phyloP scores from a whole-genome alignment of 768 basidiomycete genomes.

The Xerocomus potaroensis region DNA sequence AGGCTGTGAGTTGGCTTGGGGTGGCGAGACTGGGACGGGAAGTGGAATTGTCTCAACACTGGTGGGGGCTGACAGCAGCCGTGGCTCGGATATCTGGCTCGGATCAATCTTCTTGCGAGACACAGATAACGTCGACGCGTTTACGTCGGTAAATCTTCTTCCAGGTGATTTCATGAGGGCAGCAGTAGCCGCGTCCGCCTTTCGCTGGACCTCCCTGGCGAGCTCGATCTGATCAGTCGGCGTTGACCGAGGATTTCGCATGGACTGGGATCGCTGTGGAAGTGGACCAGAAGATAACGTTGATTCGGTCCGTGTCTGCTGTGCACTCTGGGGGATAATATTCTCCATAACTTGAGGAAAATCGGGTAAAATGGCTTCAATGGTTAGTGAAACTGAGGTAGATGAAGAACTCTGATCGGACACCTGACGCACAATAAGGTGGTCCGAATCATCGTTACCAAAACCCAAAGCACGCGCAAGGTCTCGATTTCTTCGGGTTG shows the following conservation, averaged over 20 bases:
- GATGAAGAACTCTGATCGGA: conserved; percentile 26
- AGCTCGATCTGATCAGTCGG: conserved; percentile 53
- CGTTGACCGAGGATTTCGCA: conserved; percentile 37
- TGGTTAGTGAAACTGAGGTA: conserved; percentile 33
- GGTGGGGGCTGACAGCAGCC: conserved; percentile 61
- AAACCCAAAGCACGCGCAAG: conserved; percentile 72
- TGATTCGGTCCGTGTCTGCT: background rate
- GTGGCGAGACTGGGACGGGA: conserved; percentile 35
- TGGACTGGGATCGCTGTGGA: conserved; percentile 31
- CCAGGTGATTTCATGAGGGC: conserved; percentile 51
- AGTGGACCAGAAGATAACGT: conserved; percentile 14
- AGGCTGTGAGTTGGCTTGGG: conserved; percentile 32
- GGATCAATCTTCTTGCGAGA: conserved; percentile 55
- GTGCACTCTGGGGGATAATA: conserved; percentile 2
- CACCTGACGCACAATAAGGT: conserved; percentile 18
- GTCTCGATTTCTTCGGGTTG: conserved; percentile 63
- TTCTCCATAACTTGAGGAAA: conserved; percentile 17
- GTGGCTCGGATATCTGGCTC: conserved; percentile 63
- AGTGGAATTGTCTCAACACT: conserved; percentile 66
- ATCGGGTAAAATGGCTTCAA: conserved; percentile 30
- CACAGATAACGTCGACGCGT: conserved; percentile 39
- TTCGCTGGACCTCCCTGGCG: conserved; percentile 61
- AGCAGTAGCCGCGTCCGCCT: conserved; percentile 61
- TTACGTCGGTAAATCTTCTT: conserved; percentile 37
- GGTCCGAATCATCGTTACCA: conserved; percentile 42